A percentile compares a stretch with the other conserved stretches of the same genome.
Evolutionary conservation across 164 flowering plant genomes (phyloP).

Genomic region (Litsea cubeba): DNA sequence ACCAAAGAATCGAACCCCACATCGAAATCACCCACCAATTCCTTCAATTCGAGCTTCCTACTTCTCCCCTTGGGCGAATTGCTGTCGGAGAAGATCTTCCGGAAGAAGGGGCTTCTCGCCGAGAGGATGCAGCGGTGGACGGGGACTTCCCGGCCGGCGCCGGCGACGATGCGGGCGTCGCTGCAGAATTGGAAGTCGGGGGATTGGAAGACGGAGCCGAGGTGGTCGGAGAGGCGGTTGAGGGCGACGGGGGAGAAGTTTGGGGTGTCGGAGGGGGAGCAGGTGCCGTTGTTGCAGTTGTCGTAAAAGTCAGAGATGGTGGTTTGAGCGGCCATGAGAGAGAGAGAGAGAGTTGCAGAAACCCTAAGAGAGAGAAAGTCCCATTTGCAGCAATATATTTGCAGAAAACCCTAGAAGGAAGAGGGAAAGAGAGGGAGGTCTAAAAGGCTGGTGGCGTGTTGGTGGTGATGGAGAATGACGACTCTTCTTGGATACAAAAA

Average conservation of each 20-base stretch:
- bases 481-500: no score
- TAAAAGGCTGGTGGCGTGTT: not conserved
- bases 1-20: conserved; percentile 53
- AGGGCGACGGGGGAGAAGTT: conserved; percentile 33
- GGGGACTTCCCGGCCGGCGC: conserved; percentile 31
- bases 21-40: conserved; percentile 45
- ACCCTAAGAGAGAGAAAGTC: conserved; percentile 9
- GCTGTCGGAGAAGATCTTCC: conserved; percentile 25
- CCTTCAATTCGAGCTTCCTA: conserved; percentile 46
- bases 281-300: conserved; percentile 30
- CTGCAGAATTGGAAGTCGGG: conserved; percentile 35
- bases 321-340: conserved; percentile 23
- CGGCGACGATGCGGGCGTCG: conserved; percentile 48
- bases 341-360: conserved; percentile 2
- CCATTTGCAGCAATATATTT: not conserved
- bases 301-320: conserved; percentile 63
- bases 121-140: conserved; percentile 69
- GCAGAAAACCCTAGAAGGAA: not conserved
- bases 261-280: conserved; percentile 19
- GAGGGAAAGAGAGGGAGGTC: not conserved
- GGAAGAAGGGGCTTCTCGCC: conserved; percentile 53
- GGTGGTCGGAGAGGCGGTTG: conserved; percentile 42
- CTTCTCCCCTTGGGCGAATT: conserved; percentile 16
- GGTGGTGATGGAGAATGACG: not conserved
- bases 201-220: conserved; percentile 40